These are phyloP conservation scores for Ceratocystis lukuohia DNA, from an alignment of 2,329 filamentous ascomycete genomes.

Conservation along the genomic window DNA sequence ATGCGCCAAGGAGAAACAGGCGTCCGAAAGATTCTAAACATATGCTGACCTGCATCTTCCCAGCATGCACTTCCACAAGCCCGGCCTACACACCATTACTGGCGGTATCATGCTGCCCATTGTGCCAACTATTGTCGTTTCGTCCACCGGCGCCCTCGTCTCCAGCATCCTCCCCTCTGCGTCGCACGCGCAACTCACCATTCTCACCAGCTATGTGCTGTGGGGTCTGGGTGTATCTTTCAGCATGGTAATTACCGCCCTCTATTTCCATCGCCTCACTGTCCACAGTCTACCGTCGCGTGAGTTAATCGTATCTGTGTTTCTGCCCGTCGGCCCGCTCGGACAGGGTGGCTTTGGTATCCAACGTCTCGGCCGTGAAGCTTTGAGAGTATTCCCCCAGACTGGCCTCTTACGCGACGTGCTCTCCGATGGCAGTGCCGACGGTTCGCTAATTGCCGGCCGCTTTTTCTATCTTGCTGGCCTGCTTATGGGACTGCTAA, in stretches of 20 bases:
- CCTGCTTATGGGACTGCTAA: conserved; percentile 27
- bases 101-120: conserved; percentile 54
- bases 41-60: background rate
- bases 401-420: conserved; percentile 32
- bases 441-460: conserved; percentile 46
- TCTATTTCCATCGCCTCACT: conserved; percentile 57
- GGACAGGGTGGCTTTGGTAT: conserved; percentile 52
- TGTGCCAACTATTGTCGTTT: conserved; percentile 51
- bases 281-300: conserved; percentile 52
- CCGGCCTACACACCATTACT: conserved; percentile 44
- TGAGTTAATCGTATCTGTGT: conserved; percentile 54
- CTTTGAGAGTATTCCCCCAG: conserved; percentile 30
- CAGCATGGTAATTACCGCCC: conserved; percentile 47
- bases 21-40: no score
- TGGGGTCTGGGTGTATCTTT: conserved; percentile 51
- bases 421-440: conserved; percentile 28
- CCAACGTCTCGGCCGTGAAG: conserved; percentile 38
- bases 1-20: background rate
- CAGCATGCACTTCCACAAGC: conserved; percentile 31
- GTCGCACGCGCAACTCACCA: conserved; percentile 44
- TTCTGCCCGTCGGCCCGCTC: conserved; percentile 52
- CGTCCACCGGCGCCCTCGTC: conserved; percentile 50
- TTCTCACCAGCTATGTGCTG: conserved; percentile 53
- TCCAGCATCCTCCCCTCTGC: conserved; percentile 44
- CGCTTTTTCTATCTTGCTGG: conserved; percentile 26